Evolutionary conservation across 768 basidiomycete species (phyloP).

Genomic region (Russula abietina): DNA sequence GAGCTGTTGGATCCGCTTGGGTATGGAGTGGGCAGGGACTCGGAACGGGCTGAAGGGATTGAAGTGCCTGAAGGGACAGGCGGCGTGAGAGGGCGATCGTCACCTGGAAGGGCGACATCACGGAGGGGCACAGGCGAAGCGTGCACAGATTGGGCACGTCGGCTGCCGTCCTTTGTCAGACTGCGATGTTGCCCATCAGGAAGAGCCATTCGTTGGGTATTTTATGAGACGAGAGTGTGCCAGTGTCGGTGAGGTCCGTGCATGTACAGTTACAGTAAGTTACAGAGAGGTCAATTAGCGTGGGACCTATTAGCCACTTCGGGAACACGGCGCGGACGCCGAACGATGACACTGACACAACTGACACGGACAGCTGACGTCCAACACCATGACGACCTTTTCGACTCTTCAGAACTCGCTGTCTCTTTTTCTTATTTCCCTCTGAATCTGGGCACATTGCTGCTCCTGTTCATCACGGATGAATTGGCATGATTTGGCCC

Average conservation of each 20-base stretch:
- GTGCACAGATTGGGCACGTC: background rate
- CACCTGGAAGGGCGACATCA: conserved; percentile 2
- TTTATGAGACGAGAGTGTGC: background rate
- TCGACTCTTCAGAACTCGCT: no score
- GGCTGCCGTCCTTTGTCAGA: background rate
- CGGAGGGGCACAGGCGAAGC: conserved; percentile 6
- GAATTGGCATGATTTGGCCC: no score
- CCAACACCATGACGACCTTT: no score
- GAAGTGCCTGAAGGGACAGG: conserved; percentile 6
- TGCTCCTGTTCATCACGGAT: no score
- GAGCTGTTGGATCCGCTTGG: conserved; percentile 10
- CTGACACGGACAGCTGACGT: no score
- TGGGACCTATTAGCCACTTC: background rate
- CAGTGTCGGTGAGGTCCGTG: no score
- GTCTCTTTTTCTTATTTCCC: no score
- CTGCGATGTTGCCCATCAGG: background rate
- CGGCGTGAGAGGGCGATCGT: conserved; percentile 20
- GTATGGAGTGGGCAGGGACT: conserved; percentile 6
- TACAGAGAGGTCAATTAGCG: background rate
- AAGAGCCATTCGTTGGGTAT: background rate
- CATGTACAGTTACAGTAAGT: no score
- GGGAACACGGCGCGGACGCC: background rate
- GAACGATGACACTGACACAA: no score
- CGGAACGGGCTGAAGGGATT: background rate
- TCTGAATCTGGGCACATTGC: no score